Evolutionary conservation across 768 basidiomycete species (phyloP), one percentile per base, ranked within the genome.

Genomic region (Vishniacozyma victoriae): DNA sequence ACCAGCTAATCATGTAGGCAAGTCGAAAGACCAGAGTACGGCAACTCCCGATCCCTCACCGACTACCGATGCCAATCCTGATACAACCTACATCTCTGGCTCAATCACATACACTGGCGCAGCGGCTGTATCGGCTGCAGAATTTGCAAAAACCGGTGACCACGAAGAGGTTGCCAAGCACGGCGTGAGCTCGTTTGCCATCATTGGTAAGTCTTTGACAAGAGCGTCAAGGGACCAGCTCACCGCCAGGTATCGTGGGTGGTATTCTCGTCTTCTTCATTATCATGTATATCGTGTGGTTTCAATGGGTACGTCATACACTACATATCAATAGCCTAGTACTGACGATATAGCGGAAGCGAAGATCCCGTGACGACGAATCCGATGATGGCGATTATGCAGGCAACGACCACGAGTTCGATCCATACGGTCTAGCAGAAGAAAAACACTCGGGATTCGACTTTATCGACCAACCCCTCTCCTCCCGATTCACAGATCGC

Each of bases 261-360:
- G 45, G 46, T 25, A 26, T 53, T 13, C 16, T 53, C 13, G 46
- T 53, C 4, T 38, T 16, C 13, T 13, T 53, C 22, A 40, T 48
- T 7, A 13, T 46, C 22, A 15, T 44, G 11, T 53, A 53, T 39
- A 20, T 53, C 2, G 24, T 22, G 18, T 53, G 52, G 52, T 48
- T 35, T 24, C 33, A 45, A 38, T 53, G 52, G 52, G 52, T 53
- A 25, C 42, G 46, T 46, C 5, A 25, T 9, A n/a, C 29, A 33
- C n/a, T n/a, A n/a, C n/a, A 9, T 33, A n/a, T 33, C 29, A 33
- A 9, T 33, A 9, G 29, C 29, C 29, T n/a, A 33, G 29, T 33
- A 33, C 29, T 33, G 29, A 33, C 29, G 9, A 9, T 33, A 9
- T n/a, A 33, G 29, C 29, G 29, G n/a, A 33, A 33, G n/a, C 29